Conservation (phyloP, 1,284 basidiomycete genomes). For the Prillingera fragicola region DNA sequence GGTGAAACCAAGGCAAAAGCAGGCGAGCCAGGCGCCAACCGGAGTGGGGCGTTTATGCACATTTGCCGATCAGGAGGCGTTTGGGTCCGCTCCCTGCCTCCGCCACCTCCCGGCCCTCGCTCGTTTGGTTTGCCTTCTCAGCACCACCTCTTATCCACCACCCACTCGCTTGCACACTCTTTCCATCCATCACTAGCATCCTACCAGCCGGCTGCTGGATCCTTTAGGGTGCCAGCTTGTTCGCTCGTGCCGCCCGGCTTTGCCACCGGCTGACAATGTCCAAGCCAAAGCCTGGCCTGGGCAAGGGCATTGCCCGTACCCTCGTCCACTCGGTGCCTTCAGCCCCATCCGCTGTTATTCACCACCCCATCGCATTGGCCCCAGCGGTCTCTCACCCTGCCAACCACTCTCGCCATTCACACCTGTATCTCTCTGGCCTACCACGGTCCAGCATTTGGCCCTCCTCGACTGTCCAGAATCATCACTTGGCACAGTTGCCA, state of each 20-base stretch:
- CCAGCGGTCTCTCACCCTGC: constrained; percentile 2
- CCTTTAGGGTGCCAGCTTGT: background rate
- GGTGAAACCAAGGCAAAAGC: too few relatives aligned
- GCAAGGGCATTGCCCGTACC: constrained; percentile 34
- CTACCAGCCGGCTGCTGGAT: background rate
- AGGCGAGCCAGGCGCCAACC: too few relatives aligned
- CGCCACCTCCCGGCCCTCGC: too few relatives aligned
- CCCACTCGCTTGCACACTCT: background rate
- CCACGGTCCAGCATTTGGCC: constrained; percentile 1
- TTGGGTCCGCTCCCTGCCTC: too few relatives aligned
- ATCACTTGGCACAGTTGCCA: constrained; percentile 5
- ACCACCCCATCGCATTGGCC: constrained; percentile 10
- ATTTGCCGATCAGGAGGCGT: too few relatives aligned
- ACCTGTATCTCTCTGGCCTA: background rate
- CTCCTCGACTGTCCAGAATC: background rate
- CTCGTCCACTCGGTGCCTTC: constrained; percentile 14
- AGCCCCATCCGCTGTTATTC: constrained; percentile 9
- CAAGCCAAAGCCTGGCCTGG: constrained; percentile 38
- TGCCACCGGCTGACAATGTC: constrained; percentile 20
- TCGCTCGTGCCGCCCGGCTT: background rate
- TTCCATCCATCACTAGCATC: background rate
- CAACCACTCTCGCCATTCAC: background rate
- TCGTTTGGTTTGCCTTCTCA: too few relatives aligned
- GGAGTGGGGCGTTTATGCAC: too few relatives aligned
- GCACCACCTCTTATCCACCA: background rate